Evolutionary conservation across 805 yeast species (phyloP).

Genomic region (Teunomyces atbi): DNA sequence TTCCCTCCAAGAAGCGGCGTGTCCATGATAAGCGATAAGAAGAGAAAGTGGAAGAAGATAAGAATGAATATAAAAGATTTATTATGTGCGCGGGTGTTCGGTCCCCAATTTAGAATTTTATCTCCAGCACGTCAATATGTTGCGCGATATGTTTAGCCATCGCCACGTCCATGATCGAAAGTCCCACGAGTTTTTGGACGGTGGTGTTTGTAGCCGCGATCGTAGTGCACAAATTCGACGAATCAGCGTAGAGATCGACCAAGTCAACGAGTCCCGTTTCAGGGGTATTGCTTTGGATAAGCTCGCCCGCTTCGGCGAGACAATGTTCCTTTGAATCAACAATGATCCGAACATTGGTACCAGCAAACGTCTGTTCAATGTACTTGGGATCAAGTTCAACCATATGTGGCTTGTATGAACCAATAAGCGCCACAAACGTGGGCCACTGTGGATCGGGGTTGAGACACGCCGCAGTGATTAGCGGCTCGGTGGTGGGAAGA

Average conservation of each 20-base stretch:
- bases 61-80: background rate
- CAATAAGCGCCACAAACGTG: conserved; percentile 56
- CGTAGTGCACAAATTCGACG: background rate
- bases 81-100: background rate
- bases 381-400: conserved; percentile 52
- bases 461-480: conserved; percentile 33
- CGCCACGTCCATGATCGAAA: conserved; percentile 62
- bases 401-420: conserved; percentile 69
- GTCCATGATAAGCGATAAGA: background rate
- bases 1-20: conserved; percentile 11
- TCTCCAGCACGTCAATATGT: conserved; percentile 7
- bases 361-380: conserved; percentile 30
- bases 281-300: conserved; percentile 45
- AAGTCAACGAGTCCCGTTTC: conserved; percentile 46
- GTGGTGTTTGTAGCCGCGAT: conserved; percentile 28
- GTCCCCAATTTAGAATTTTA: background rate
- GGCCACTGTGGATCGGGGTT: conserved; percentile 23
- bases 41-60: background rate
- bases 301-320: conserved; percentile 62
- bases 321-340: conserved; percentile 62
- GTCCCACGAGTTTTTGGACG: conserved; percentile 57
- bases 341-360: conserved; percentile 41
- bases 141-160: conserved; percentile 46
- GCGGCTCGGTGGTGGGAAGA: conserved; percentile 53
- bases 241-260: conserved; percentile 32